Evolutionary conservation across 1,139 yeast species (phyloP), one percentile per base, ranked within the genome.

Genomic region (Wickerhamiella infanticola): DNA sequence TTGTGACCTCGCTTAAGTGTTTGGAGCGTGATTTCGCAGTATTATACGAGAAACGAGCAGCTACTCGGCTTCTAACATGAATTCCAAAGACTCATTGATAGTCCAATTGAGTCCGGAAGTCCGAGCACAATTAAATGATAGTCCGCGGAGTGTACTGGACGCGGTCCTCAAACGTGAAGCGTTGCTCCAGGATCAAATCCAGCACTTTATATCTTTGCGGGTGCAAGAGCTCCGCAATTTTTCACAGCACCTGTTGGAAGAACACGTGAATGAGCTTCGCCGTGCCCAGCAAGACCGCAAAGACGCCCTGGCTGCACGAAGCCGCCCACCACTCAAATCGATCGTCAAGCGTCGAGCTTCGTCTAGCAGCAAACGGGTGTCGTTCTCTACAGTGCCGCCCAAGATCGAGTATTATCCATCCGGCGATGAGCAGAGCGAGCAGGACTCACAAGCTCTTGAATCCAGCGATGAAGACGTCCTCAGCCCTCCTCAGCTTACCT

Each of bases 261-360:
- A 49, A 35, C 35, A 24, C 35, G 44, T 37, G 18, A 37, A 18
- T 8, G 40, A 42, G 40, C 11, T 35, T 8, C 31, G 7, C 26
- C 24, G 41, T 5, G 33, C 37, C 18, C 38, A 18, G 23, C 29
- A 25, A 23, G 24, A n/a, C 23, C 37, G 40, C 25, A 35, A 36
- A 13, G 46, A 40, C 18, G 39, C 33, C 9, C 24, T 29, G 26
- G 33, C 33, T 8, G 45, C 45, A 18, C 35, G 6, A 24, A 24
- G n/a, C 36, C 27, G 39, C 39, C 53, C 50, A 23, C 44, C 42
- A 29, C 48, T 49, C 39, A 51, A 51, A 35, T 47, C 53, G 4
- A 46, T 48, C 26, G 52, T 53, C 26, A 52, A 53, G 38, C 50
- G 51, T 9, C 47, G 49, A 35, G 51, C 56, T 26, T 50, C 51